Base-by-base conservation (phyloP, 2,329 filamentous ascomycete genomes). In the Fusarium robinianum region DNA sequence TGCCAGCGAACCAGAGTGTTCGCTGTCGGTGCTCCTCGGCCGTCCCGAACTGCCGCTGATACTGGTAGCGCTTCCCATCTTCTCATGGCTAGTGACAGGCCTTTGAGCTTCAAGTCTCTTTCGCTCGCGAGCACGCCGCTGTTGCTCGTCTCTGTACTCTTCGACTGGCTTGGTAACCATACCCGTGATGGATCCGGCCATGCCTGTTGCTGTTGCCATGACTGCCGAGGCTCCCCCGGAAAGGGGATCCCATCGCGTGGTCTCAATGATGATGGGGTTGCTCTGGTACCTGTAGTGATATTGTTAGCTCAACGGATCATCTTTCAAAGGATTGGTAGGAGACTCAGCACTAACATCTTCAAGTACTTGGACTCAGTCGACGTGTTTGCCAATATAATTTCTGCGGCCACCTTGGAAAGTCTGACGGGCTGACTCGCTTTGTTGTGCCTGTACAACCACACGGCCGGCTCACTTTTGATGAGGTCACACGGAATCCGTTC, bases 171-270 rank as follows among this genome's bases (percentile, higher is more conserved):
- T n/a, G n/a, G n/a, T n/a, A n/a, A n/a, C n/a, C n/a, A n/a, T n/a
- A n/a, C n/a, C n/a, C n/a, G n/a, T n/a, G n/a, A n/a, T n/a, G n/a
- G n/a, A n/a, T n/a, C n/a, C n/a, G n/a, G n/a, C n/a, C n/a, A n/a
- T n/a, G n/a, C n/a, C n/a, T n/a, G n/a, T n/a, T n/a, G n/a, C n/a
- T n/a, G n/a, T n/a, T n/a, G n/a, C n/a, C n/a, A n/a, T n/a, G n/a
- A 29, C 11, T 8, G 42, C 25, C 11, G 30, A 31, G 5, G 32
- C n/a, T 3, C 36, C 36, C 15, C 23, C 42, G 8, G 42, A 31
- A 8, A 46, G 14, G 5, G 42, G 42, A 26, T 46, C 43, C 26
- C 31, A 37, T 36, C 5, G 25, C 26, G 19, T 19, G 24, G 21
- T 25, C 21, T 35, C 5, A 35, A 23, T 8, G 14, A n/a, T 19